Base-by-base conservation (phyloP, 305 asterid genomes). In the Euphrasia arctica region DNA sequence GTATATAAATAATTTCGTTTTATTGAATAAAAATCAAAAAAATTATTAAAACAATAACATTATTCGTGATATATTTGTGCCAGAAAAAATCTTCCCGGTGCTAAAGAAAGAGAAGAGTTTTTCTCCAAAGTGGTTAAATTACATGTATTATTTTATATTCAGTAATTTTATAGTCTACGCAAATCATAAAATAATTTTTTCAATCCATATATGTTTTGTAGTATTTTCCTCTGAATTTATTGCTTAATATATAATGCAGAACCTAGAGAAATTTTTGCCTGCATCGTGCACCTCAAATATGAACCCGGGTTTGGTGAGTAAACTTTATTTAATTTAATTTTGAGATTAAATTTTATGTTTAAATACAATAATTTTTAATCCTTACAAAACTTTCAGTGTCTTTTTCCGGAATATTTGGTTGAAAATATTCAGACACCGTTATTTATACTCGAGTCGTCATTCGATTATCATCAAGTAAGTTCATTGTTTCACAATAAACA, bases 351-450 rank as follows among this genome's bases (percentile, higher is more conserved):
- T 50, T n/a, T 28, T 42, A 28, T 45, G n/a, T 54, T 15, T 0
- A 4, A 27, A 7, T 60, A 25, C 27, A 50, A 0, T 54, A 41
- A 5, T 54, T 25, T 11, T 54, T 54, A 2, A 9, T 54, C 14
- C 14, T 0, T 45, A 41, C 8, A 50, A 47, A 57, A 39, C 25
- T 54, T 36, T 39, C 74, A 82, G 88, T 82, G 85, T 64, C 66
- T 72, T 56, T 82, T 82, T 56, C 80, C 85, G 9, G 81, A 82
- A 71, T 22, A 79, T 55, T n/a, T 72, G 18, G 65, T 77, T 34
- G 59, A 65, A 29, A 55, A 75, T 64, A 70, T 79, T 18, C 15
- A 61, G 54, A 82, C 88, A 11, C 85, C 88, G 0, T 66, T 82
- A 28, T 82, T 77, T 45, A 5, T 82, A 43, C 71, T 79, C 12